Percentiles rank a stretch among this genome's conserved stretches.
These are phyloP conservation scores for Gyromitra esculenta DNA, from an alignment of 2,329 filamentous ascomycete species.

Conservation along the genomic window DNA sequence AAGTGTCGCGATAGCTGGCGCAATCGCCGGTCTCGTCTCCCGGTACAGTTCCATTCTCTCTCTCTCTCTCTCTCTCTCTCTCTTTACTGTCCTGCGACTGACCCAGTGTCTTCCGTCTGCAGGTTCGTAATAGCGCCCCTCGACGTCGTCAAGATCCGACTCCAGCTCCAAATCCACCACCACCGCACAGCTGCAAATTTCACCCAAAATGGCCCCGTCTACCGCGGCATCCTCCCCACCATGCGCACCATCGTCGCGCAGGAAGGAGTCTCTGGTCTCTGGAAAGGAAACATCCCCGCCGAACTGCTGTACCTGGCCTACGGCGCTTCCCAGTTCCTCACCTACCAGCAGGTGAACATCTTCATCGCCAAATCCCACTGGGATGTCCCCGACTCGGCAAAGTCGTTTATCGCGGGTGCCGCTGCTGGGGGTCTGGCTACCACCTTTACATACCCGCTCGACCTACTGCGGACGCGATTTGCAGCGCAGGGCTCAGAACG, in stretches of 20 bases:
- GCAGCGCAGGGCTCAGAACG: constrained; percentile 83
- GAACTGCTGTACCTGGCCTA: constrained; percentile 95
- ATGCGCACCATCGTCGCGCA: constrained; percentile 78
- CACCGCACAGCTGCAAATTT: constrained; percentile 61
- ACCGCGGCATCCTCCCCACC: constrained; percentile 81
- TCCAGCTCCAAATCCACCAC: constrained; percentile 86
- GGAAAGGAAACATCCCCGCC: constrained; percentile 97
- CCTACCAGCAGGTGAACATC: constrained; percentile 80
- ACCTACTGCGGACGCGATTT: constrained; percentile 91
- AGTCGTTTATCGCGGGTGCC: constrained; percentile 86
- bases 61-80: constrained; percentile 53
- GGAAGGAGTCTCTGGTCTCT: constrained; percentile 85
- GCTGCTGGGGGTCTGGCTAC: constrained; percentile 84
- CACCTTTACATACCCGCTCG: constrained; percentile 86
- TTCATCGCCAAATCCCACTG: constrained; percentile 38
- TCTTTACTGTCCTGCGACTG: neutral
- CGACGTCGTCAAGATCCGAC: constrained; percentile 96
- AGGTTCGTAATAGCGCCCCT: constrained; percentile 94
- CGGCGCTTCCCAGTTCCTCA: constrained; percentile 85
- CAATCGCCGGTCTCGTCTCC: constrained; percentile 83
- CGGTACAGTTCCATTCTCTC: constrained; percentile 66
- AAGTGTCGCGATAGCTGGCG: constrained; percentile 74
- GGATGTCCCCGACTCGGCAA: constrained; percentile 71
- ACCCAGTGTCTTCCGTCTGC: constrained; percentile 4
- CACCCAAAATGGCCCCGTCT: constrained; percentile 60